phyloP scores from a whole-genome alignment of 805 yeast species.

The Candida corydali region DNA sequence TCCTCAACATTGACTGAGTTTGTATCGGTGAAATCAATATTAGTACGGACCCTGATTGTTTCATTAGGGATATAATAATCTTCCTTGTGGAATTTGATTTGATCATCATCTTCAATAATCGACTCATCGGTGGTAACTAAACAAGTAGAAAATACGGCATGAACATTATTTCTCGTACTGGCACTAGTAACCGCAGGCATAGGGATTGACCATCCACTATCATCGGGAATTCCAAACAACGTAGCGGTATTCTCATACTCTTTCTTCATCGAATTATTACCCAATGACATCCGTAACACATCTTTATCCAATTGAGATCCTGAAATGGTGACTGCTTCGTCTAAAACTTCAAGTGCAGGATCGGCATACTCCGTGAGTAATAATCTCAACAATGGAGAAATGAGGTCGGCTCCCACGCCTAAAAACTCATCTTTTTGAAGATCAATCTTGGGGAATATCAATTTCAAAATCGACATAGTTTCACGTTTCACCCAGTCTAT shows the following conservation, averaged over 20 bases:
- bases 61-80: slow-evolving; percentile 43
- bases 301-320: slow-evolving; percentile 90
- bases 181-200: slow-evolving; percentile 92
- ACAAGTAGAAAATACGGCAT: slow-evolving; percentile 91
- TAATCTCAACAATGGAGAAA: slow-evolving; percentile 82
- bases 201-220: slow-evolving; percentile 95
- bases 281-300: slow-evolving; percentile 86
- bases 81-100: slow-evolving; percentile 56
- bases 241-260: slow-evolving; percentile 86
- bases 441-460: slow-evolving; percentile 73
- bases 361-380: slow-evolving; percentile 82
- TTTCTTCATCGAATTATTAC: slow-evolving; percentile 70
- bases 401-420: slow-evolving; percentile 92
- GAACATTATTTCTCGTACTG: slow-evolving; percentile 86
- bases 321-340: slow-evolving; percentile 77
- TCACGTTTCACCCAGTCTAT: slow-evolving; percentile 77
- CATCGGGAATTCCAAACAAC: slow-evolving; percentile 90
- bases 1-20: slow-evolving; percentile 52
- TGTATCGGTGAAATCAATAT: slow-evolving; percentile 27
- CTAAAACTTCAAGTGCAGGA: slow-evolving; percentile 84
- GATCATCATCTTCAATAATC: slow-evolving; percentile 29
- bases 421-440: slow-evolving; percentile 71
- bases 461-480: slow-evolving; percentile 70
- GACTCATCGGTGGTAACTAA: slow-evolving; percentile 35
- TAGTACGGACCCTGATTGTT: slow-evolving; percentile 11